Conservation (phyloP, 2,329 filamentous ascomycete genomes). For the Ophiobolus disseminans region DNA sequence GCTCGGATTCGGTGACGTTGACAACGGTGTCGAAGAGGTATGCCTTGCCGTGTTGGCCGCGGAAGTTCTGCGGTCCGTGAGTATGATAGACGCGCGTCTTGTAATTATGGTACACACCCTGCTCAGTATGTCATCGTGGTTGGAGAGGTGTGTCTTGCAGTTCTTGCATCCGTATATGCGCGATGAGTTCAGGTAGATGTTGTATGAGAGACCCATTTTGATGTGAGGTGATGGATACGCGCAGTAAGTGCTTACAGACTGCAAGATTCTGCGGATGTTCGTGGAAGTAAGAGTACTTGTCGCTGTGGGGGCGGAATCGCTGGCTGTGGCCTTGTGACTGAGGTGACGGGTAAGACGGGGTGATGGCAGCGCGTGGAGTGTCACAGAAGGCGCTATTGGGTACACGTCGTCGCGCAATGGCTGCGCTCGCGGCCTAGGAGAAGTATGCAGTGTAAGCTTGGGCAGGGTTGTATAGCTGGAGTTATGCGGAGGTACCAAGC, state of each 20-base stretch:
- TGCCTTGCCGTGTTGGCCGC: slow-evolving; percentile 96
- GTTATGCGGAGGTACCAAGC: slow-evolving; percentile 22
- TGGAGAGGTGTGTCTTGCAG: slow-evolving; percentile 94
- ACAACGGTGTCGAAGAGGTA: slow-evolving; percentile 96
- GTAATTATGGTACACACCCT: slow-evolving; percentile 64
- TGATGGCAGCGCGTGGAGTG: not conserved
- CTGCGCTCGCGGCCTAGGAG: slow-evolving; percentile 9
- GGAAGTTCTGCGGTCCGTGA: slow-evolving; percentile 76
- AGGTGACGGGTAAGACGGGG: not conserved
- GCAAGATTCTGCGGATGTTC: too few relatives aligned
- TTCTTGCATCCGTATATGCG: slow-evolving; percentile 90
- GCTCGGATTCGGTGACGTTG: slow-evolving; percentile 82
- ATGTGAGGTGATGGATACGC: not conserved
- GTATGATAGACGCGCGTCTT: slow-evolving; percentile 4
- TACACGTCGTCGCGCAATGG: slow-evolving; percentile 17
- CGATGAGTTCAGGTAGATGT: slow-evolving; percentile 84
- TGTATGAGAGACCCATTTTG: slow-evolving; percentile 86
- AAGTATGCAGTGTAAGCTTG: slow-evolving; percentile 14
- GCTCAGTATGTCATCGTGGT: slow-evolving; percentile 95
- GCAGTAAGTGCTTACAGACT: not conserved
- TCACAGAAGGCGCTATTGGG: not conserved
- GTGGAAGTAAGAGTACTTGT: too few relatives aligned
- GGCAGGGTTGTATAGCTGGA: slow-evolving; percentile 7
- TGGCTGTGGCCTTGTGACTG: too few relatives aligned
- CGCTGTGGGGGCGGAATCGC: too few relatives aligned